These are phyloP conservation scores for Oxyria digyna DNA, from an alignment of 148 eudicot genomes.

Conservation along the genomic window DNA sequence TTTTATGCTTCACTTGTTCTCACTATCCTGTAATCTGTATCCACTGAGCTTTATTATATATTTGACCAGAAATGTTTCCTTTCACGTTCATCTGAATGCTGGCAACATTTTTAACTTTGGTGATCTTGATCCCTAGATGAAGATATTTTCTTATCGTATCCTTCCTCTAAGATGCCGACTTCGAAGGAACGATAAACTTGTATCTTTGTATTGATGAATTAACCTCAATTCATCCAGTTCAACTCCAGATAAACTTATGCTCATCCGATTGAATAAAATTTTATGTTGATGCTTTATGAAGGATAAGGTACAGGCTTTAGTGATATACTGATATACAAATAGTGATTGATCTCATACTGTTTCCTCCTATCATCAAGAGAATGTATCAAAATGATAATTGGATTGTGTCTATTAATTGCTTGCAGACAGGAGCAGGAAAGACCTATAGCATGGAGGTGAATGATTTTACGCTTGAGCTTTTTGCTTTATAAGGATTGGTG, in stretches of 20 bases:
- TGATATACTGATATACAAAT: not conserved
- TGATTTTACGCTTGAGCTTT: not conserved
- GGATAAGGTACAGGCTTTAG: not conserved
- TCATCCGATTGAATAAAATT: not conserved
- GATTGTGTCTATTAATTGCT: not conserved
- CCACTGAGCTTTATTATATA: not conserved
- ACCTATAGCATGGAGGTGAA: slow-evolving; percentile 93
- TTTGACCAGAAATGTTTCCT: not conserved
- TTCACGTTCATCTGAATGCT: not conserved
- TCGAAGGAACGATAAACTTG: not conserved
- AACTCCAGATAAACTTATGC: not conserved
- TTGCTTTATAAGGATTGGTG: not conserved
- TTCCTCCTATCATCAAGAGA: not conserved
- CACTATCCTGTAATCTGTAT: not conserved
- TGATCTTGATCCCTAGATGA: not conserved
- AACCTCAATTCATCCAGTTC: not conserved
- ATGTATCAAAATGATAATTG: not conserved
- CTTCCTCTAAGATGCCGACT: not conserved
- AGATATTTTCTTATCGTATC: not conserved
- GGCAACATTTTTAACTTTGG: not conserved
- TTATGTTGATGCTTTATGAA: not conserved
- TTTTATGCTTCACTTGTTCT: not conserved
- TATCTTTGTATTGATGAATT: not conserved
- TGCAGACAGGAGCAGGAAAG: slow-evolving; percentile 96
- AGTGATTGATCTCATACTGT: not conserved